phyloP scores from a whole-genome alignment of 345 rosid species.

The Citrus unshiu region DNA sequence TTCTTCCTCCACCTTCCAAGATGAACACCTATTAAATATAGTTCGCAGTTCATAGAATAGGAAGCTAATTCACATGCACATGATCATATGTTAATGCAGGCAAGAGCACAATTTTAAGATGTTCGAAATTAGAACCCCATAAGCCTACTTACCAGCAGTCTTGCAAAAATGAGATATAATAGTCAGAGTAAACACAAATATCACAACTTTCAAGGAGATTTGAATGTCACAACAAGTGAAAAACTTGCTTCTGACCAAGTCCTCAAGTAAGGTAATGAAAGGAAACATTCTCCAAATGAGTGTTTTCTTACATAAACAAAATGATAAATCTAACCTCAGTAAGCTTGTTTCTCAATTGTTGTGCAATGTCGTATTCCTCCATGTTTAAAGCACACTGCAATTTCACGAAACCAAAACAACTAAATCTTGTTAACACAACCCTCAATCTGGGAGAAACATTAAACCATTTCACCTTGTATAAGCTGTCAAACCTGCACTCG shows the following conservation, averaged over 20 bases:
- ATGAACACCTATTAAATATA: slow-evolving; percentile 17
- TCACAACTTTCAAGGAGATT: not conserved
- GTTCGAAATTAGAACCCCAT: not conserved
- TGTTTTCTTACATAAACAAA: not conserved
- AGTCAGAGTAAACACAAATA: not conserved
- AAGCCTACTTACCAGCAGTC: not conserved
- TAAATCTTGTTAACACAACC: slow-evolving; percentile 11
- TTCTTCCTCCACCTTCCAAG: slow-evolving; percentile 80
- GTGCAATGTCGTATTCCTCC: slow-evolving; percentile 88
- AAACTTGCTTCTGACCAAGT: not conserved
- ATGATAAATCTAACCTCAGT: slow-evolving; percentile 54
- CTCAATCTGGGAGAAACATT: not conserved
- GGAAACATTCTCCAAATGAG: not conserved
- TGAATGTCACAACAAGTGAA: not conserved
- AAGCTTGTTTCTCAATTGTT: slow-evolving; percentile 79
- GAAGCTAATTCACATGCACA: slow-evolving; percentile 8
- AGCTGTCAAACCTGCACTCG: slow-evolving; percentile 73
- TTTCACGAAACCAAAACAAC: slow-evolving; percentile 12
- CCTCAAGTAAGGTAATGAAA: not conserved
- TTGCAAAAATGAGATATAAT: not conserved
- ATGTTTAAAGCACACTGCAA: slow-evolving; percentile 78
- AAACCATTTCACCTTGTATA: not conserved
- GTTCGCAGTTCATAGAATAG: slow-evolving; percentile 5
- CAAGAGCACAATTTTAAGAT: slow-evolving; percentile 4
- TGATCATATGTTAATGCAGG: not conserved